These are phyloP conservation scores for Hebeloma cylindrosporum DNA, from an alignment of 768 basidiomycete species.

Conservation along the genomic window DNA sequence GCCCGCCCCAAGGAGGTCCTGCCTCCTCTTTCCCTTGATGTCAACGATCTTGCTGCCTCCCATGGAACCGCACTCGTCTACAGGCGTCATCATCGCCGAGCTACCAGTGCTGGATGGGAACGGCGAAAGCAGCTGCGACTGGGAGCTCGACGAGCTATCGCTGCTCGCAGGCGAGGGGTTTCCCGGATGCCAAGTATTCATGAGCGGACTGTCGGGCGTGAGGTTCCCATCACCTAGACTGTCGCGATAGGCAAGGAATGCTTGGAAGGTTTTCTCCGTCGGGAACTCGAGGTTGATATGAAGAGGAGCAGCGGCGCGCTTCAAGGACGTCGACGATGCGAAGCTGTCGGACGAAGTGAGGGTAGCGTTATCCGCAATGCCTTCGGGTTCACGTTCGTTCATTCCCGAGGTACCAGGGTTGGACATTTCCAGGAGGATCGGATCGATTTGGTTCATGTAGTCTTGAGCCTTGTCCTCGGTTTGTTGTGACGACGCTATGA, in stretches of 20 bases:
- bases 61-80: slow-evolving; percentile 22
- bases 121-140: slow-evolving; percentile 21
- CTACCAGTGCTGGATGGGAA: slow-evolving; percentile 28
- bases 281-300: slow-evolving; percentile 29
- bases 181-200: slow-evolving; percentile 15
- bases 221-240: slow-evolving; percentile 20
- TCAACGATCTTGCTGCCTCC: not conserved
- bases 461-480: slow-evolving; percentile 10
- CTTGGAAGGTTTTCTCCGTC: slow-evolving; percentile 26
- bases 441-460: slow-evolving; percentile 28
- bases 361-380: no score
- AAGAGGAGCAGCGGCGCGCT: slow-evolving; percentile 28
- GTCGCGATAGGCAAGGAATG: slow-evolving; percentile 28
- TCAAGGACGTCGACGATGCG: slow-evolving; percentile 21
- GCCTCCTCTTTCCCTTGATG: not conserved
- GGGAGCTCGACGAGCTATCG: slow-evolving; percentile 22
- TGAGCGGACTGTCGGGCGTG: slow-evolving; percentile 29
- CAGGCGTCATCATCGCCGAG: slow-evolving; percentile 32
- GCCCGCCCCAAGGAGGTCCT: slow-evolving; percentile 2
- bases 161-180: slow-evolving; percentile 27
- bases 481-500: slow-evolving; percentile 14
- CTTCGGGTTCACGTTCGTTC: not conserved
- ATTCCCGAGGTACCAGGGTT: not conserved
- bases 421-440: slow-evolving; percentile 25
- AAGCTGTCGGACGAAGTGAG: slow-evolving; percentile 9